Conservation (phyloP, 2,329 filamentous ascomycete species). For the Rosellinia necatrix region DNA sequence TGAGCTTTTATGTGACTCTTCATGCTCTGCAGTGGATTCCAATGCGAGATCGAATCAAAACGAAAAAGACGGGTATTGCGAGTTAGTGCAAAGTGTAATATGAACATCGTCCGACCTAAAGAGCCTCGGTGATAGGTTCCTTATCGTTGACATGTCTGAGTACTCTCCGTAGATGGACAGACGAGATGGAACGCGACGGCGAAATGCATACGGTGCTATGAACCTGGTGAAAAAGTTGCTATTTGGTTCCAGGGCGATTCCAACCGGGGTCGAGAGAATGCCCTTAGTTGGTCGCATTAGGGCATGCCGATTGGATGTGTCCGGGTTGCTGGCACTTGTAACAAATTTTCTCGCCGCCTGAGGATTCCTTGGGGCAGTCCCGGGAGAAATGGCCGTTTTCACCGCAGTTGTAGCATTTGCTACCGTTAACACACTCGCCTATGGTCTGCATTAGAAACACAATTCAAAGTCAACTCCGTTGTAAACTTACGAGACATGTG, state of each 20-base stretch:
- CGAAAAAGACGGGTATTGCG: constrained; percentile 21
- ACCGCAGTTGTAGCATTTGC: constrained; percentile 99
- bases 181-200: background rate
- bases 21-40: constrained; percentile 18
- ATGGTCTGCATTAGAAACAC: constrained; percentile 14
- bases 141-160: constrained; percentile 14
- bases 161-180: background rate
- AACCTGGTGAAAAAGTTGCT: constrained; percentile 5
- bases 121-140: constrained; percentile 10
- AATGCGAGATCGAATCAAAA: constrained; percentile 24
- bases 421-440: constrained; percentile 95
- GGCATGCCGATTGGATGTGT: constrained; percentile 93
- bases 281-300: constrained; percentile 61
- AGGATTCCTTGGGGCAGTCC: constrained; percentile 92
- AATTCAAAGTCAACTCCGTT: background rate
- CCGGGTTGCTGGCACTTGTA: constrained; percentile 90
- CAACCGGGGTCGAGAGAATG: constrained; percentile 18
- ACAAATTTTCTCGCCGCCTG: constrained; percentile 90
- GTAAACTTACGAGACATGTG: constrained; percentile 81
- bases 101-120: constrained; percentile 9
- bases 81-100: constrained; percentile 20
- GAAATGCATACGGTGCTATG: background rate
- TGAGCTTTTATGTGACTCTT: constrained; percentile 15
- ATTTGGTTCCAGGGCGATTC: constrained; percentile 11
- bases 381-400: constrained; percentile 94